Conservation (phyloP, 2,329 filamentous ascomycete genomes). For the Lasiodiplodia hormozganensis region DNA sequence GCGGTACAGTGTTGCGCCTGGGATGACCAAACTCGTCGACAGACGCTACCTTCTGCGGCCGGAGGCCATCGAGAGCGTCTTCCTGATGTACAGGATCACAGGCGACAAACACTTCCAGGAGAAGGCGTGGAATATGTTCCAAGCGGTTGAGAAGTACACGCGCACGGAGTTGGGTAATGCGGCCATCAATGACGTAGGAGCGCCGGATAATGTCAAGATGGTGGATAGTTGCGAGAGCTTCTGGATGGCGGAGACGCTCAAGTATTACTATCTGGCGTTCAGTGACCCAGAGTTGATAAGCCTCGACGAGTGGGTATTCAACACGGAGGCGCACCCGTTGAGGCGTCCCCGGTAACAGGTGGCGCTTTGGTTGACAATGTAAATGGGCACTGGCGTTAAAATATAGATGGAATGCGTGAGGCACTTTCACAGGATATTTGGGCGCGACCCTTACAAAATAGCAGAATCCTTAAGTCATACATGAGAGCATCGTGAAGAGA, state of each 20-base stretch:
- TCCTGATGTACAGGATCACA: constrained; percentile 87
- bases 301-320: constrained; percentile 72
- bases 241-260: constrained; percentile 89
- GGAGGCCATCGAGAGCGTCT: constrained; percentile 75
- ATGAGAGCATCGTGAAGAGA: neutral
- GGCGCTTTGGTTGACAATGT: neutral
- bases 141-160: constrained; percentile 70
- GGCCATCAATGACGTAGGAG: constrained; percentile 67
- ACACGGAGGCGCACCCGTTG: constrained; percentile 63
- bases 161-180: constrained; percentile 69
- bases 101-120: constrained; percentile 76
- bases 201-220: constrained; percentile 19
- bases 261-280: constrained; percentile 89
- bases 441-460: too few relatives aligned
- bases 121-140: constrained; percentile 83
- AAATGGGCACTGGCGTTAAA: constrained; percentile 13
- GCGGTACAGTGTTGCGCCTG: constrained; percentile 43
- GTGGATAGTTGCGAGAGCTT: constrained; percentile 68
- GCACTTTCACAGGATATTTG: too few relatives aligned
- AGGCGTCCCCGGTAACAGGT: constrained; percentile 43
- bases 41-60: constrained; percentile 45
- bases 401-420: neutral
- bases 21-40: constrained; percentile 40
- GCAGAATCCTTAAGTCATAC: neutral
- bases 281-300: constrained; percentile 69